Base-by-base conservation (phyloP, 306 rosid species). In the Alnus rubra region DNA sequence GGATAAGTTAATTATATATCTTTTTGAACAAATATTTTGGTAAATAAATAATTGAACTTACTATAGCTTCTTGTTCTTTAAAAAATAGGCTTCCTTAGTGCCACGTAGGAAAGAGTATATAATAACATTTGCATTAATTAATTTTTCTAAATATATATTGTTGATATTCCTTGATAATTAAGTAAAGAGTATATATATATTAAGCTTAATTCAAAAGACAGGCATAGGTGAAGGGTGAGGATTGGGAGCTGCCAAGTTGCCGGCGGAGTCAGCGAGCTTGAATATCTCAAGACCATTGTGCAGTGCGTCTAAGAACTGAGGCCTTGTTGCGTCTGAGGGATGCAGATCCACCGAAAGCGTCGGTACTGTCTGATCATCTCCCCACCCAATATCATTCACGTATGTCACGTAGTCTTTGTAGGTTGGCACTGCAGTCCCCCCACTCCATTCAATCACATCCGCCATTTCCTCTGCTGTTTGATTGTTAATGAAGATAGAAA, bases 251-350 rank as follows among this genome's bases (percentile, higher is more conserved):
- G 92, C 82, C 83, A 88, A 86, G 76, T 71, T n/a, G 33, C 48
- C 49, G 54, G 31, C 9, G 33, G 84, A 79, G 76, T 86, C 87
- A 45, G 74, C 86, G 64, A 88, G 42, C 88, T 88, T 88, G 87
- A 88, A 88, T 71, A 88, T 79, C 82, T 88, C 92, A 13, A 88
- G 65, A 4, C 92, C 92, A 73, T 84, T 88, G 14, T 86, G 84
- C 10, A 86, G 1, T 19, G 84, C 85, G 78, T 88, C 92, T 8
- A 74, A 82, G 82, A 2, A 86, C 44, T 84, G 69, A 23, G 92
- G 92, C 74, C 60, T 74, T 8, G 82, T 1, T 0, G 45, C 82
- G 4, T 65, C 39, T 12, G 75, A 39, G 16, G 92, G 89, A 9
- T 84, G 85, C 30, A 88, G 47, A 19, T 85, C 87, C 19, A 88